Percentiles rank a stretch among this genome's conserved stretches.
Evolutionary conservation across 768 basidiomycete genomes (phyloP).

Genomic region (Dioszegia aurantiaca): DNA sequence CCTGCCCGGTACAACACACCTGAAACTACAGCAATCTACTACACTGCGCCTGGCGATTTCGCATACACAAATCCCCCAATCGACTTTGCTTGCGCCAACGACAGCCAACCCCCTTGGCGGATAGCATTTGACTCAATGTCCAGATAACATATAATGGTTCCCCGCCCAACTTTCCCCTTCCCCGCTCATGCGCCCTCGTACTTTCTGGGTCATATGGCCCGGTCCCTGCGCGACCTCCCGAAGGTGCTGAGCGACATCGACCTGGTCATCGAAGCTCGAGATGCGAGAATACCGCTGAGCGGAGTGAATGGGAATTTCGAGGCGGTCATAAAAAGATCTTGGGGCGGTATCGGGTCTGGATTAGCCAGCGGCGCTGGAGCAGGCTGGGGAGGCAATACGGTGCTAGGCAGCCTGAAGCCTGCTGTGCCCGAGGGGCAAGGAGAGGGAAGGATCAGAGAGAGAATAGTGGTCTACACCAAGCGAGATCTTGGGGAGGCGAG

Average conservation of each 20-base stretch:
- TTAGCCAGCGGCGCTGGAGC: background rate
- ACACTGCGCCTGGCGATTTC: too few relatives aligned
- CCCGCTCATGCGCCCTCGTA: slow-evolving; percentile 79
- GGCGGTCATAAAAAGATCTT: slow-evolving; percentile 53
- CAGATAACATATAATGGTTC: background rate
- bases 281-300: slow-evolving; percentile 86
- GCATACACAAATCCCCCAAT: too few relatives aligned
- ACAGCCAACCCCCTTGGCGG: too few relatives aligned
- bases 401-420: background rate
- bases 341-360: slow-evolving; percentile 28
- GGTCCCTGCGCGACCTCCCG: slow-evolving; percentile 74
- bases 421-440: slow-evolving; percentile 12
- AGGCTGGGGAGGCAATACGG: background rate
- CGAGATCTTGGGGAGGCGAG: slow-evolving; percentile 83
- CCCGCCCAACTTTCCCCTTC: slow-evolving; percentile 50
- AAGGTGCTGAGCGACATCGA: slow-evolving; percentile 64
- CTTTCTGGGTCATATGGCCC: slow-evolving; percentile 95
- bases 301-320: slow-evolving; percentile 89
- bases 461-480: slow-evolving; percentile 88
- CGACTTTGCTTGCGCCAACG: too few relatives aligned
- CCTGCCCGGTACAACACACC: too few relatives aligned
- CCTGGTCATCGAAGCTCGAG: slow-evolving; percentile 89
- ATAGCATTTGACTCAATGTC: too few relatives aligned
- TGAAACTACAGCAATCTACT: too few relatives aligned
- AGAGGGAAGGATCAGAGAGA: slow-evolving; percentile 60